These are phyloP conservation scores for Wilcoxina mikolae DNA, from an alignment of 495 filamentous ascomycete genomes.

Conservation along the genomic window DNA sequence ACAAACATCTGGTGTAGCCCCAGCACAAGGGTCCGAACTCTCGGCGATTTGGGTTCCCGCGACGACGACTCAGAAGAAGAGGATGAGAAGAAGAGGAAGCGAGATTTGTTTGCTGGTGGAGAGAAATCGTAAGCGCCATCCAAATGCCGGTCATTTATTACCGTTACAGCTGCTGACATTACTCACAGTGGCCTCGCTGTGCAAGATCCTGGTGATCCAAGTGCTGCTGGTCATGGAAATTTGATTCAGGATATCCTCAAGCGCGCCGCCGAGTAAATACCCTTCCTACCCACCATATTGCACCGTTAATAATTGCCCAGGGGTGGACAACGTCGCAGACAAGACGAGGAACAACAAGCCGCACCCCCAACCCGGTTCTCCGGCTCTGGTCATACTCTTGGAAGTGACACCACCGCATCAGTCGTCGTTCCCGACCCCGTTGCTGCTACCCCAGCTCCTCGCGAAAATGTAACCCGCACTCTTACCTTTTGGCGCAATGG, in stretches of 20 bases:
- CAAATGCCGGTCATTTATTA: not conserved
- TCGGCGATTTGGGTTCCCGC: constrained; percentile 36
- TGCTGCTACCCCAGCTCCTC: constrained; percentile 34
- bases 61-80: constrained; percentile 44
- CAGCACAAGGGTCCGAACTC: constrained; percentile 26
- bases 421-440: constrained; percentile 52
- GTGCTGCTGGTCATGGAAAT: constrained; percentile 33
- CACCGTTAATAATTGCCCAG: constrained; percentile 10
- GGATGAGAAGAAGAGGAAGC: constrained; percentile 46
- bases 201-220: constrained; percentile 57
- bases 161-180: constrained; percentile 7
- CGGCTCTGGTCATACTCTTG: constrained; percentile 71
- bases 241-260: constrained; percentile 66
- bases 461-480: constrained; percentile 42
- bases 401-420: constrained; percentile 75
- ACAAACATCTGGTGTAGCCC: not conserved
- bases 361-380: constrained; percentile 49
- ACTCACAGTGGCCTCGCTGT: constrained; percentile 58
- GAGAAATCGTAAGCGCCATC: constrained; percentile 55
- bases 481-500: constrained; percentile 90
- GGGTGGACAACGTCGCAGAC: constrained; percentile 14
- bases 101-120: constrained; percentile 84
- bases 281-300: not conserved
- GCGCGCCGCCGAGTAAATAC: constrained; percentile 57
- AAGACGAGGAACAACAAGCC: constrained; percentile 35